Base-by-base conservation (phyloP, 768 basidiomycete genomes). In the Rhizopogon sp. region DNA sequence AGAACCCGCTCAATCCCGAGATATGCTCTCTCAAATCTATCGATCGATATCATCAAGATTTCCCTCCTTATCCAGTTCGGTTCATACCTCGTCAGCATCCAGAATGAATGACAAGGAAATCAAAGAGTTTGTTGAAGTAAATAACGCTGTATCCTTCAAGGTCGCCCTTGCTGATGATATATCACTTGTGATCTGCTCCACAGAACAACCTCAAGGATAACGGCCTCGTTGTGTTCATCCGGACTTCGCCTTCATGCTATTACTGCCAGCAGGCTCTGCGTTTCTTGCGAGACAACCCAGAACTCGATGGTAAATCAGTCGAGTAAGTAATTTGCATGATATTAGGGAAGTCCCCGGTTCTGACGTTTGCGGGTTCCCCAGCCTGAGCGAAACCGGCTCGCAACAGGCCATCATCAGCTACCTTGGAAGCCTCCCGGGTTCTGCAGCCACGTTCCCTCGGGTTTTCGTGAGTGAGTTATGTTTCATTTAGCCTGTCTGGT, bases 11-110 rank as follows among this genome's bases (percentile, higher is more conserved):
- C 5, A 50, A 17, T 40, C 29, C 50, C 49, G 39, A 9, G 13
- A 55, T 40, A 54, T 55, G 54, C 31, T 55, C 29, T 55, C 54
- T n/a, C 49, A 52, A 17, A 22, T 55, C 17, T 55, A 41, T 10
- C 53, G 49, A 55, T 37, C 54, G 14, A 13, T 55, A 6, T 55
- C 54, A 39, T 55, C 54, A 41, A 55, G 49, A 40, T 22, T 55
- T 37, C 47, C 47, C 35, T 49, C 47, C 22, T 25, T 49, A 5
- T 49, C 47, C 14, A 49, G 20, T 16, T 49, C 47, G 20, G 9
- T 22, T 49, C 20, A 10, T 9, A 49, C 47, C 9, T 25, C 47
- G 1, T 37, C 35, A 10, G 20, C 20, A 47, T 25, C 47, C 22
- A 49, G 47, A 25, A 49, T 49, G 47, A 25, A 49, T 3, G 20